A percentile compares a stretch with the other conserved stretches of the same genome.
Evolutionary conservation across 2,329 filamentous ascomycete genomes (phyloP).

Genomic region (Fusarium sp.): DNA sequence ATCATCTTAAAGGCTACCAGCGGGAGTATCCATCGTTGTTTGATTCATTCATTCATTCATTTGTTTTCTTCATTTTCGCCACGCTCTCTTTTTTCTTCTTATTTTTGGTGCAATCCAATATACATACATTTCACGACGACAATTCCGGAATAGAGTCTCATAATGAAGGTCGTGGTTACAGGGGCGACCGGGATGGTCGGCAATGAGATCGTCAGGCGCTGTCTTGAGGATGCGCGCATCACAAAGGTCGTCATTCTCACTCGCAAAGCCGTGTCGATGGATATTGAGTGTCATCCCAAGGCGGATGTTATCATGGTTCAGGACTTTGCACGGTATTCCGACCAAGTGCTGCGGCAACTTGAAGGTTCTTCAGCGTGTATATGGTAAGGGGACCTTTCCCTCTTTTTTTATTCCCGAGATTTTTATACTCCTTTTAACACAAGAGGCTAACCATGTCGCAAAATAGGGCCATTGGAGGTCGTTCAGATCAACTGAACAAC

Average conservation of each 20-base stretch:
- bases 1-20: constrained; percentile 17
- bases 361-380: constrained; percentile 71
- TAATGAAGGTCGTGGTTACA: constrained; percentile 69
- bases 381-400: constrained; percentile 63
- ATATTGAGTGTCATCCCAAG: constrained; percentile 61
- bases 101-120: neutral
- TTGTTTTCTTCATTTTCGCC: neutral
- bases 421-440: constrained; percentile 7
- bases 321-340: constrained; percentile 66
- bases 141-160: neutral
- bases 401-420: neutral
- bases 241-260: constrained; percentile 64
- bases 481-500: constrained; percentile 61
- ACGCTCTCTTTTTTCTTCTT: neutral
- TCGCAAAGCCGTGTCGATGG: constrained; percentile 59
- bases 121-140: neutral
- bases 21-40: constrained; percentile 14
- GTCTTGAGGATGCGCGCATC: constrained; percentile 63
- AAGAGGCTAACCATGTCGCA: constrained; percentile 4
- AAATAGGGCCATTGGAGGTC: constrained; percentile 56
- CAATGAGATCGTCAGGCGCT: constrained; percentile 63
- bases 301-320: constrained; percentile 62
- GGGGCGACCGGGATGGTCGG: constrained; percentile 71
- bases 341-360: constrained; percentile 50
- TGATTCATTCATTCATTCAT: neutral